Evolutionary conservation across 2,329 filamentous ascomycete genomes (phyloP), one percentile per base, ranked within the genome.

Genomic region (Microcera coccophila): DNA sequence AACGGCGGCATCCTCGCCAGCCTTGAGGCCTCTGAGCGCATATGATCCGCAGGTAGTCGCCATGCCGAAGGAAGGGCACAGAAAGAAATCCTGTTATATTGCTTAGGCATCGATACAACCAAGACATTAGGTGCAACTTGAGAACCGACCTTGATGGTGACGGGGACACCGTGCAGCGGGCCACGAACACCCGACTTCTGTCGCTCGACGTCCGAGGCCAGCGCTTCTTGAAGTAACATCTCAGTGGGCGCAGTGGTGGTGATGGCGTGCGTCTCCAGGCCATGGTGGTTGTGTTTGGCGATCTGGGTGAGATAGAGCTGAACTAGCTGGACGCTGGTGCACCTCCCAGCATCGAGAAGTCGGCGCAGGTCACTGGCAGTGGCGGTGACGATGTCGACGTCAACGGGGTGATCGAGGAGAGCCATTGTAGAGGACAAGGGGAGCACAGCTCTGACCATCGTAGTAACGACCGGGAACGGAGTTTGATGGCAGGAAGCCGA

Each of bases 101-200:
- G 14, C 32, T 21, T 20, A 36, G 15, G 19, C 2, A 17, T 41
- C 39, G 36, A 20, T 12, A 41, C 16, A 21, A 29, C 39, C 21
- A 18, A 16, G 14, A 21, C 32, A 24, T 29, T 19, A 36, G 21
- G 29, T 17, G 14, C 19, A 10, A 29, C 17, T n/a, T 17, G 24
- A 28, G 11, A n/a, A 22, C 36, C 12, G 16, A 36, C 42, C 24
- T 39, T 44, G 18, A 39, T 17, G 26, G 32, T 39, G 24, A 44
- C 36, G 21, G 37, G 42, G 24, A 44, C 36, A 16, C 42, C 37
- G 28, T 44, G 42, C 2, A 39, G 37, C 17, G 16, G 14, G 15
- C 20, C 12, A 7, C 42, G n/a, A 17, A 22, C 10, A 14, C 32
- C n/a, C 18, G 11, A 17, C 33, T 5, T 8, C n/a, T 5, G 8